phyloP scores from a whole-genome alignment of 768 basidiomycete species.

The Tulasnella sp. region DNA sequence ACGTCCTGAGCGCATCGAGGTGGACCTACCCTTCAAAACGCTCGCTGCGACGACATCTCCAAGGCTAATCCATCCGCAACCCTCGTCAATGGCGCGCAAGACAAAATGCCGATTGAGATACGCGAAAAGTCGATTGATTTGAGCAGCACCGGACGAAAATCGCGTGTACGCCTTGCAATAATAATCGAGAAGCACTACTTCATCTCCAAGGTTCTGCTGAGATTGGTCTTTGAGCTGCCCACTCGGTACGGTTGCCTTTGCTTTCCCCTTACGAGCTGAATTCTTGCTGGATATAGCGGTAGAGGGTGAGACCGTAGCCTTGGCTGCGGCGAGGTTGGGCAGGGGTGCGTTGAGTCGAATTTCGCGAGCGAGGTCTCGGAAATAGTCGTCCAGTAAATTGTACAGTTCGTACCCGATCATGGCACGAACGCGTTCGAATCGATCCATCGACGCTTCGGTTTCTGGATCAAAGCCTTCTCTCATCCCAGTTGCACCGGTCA shows the following conservation, averaged over 20 bases:
- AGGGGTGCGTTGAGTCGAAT: conserved; percentile 12
- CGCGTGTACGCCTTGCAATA: conserved; percentile 12
- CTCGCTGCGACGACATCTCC: conserved; percentile 13
- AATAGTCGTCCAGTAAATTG: conserved; percentile 15
- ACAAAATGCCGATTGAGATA: conserved; percentile 17
- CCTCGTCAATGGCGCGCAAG: conserved; percentile 15
- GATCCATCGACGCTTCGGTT: conserved; percentile 8
- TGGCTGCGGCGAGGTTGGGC: neutral
- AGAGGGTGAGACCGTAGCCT: neutral
- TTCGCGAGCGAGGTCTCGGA: conserved; percentile 14
- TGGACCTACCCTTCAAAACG: conserved; percentile 1
- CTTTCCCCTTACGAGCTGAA: neutral
- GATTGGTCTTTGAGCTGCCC: neutral
- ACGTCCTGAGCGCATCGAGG: neutral
- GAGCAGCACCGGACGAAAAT: conserved; percentile 12
- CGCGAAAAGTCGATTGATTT: conserved; percentile 15
- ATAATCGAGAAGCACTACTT: conserved; percentile 7
- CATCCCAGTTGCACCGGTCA: conserved; percentile 6
- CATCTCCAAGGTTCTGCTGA: neutral
- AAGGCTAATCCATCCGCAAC: conserved; percentile 16
- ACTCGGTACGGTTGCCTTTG: neutral
- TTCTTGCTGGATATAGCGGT: neutral
- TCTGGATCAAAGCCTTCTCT: conserved; percentile 6
- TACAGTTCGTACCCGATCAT: conserved; percentile 17
- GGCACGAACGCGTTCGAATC: conserved; percentile 14